A percentile compares a stretch with the other conserved stretches of the same genome.
These are phyloP conservation scores for Ogataea chonburiensis DNA, from an alignment of 805 yeast genomes.

Conservation along the genomic window DNA sequence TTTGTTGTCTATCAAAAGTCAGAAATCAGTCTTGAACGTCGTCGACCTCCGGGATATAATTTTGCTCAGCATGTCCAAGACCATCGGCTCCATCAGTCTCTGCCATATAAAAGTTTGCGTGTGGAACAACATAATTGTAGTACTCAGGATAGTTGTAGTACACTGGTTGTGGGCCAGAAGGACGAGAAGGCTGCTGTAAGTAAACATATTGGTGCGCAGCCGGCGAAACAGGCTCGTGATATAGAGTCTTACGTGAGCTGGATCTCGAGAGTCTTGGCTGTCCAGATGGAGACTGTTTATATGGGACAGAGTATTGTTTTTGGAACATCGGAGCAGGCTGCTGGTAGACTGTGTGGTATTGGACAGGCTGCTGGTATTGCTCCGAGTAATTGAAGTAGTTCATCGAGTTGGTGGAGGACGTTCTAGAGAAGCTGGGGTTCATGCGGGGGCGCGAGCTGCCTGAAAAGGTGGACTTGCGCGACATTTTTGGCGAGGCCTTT, in stretches of 20 bases:
- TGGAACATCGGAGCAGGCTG: conserved; percentile 9
- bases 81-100: conserved; percentile 9
- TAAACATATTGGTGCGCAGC: conserved; percentile 13
- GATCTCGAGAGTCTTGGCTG: conserved; percentile 10
- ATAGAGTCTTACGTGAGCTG: conserved; percentile 10
- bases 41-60: too few species aligned
- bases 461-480: conserved; percentile 2
- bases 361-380: conserved; percentile 7
- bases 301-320: conserved; percentile 6
- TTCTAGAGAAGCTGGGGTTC: conserved; percentile 14
- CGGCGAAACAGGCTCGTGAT: conserved; percentile 5
- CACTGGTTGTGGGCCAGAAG: conserved; percentile 4
- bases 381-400: conserved; percentile 14
- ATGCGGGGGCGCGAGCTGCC: conserved; percentile 3
- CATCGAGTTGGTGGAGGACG: conserved; percentile 19
- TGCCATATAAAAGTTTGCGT: conserved; percentile 8
- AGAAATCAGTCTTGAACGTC: background rate
- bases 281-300: conserved; percentile 9
- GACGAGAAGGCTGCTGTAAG: conserved; percentile 9
- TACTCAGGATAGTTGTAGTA: conserved; percentile 12
- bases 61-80: too few species aligned
- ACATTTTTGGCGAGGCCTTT: conserved; percentile 1
- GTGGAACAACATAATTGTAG: conserved; percentile 4
- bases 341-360: conserved; percentile 13
- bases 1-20: conserved; percentile 1